Conservation (phyloP, 2,329 filamentous ascomycete species). For the Rugonectria rugulosa region DNA sequence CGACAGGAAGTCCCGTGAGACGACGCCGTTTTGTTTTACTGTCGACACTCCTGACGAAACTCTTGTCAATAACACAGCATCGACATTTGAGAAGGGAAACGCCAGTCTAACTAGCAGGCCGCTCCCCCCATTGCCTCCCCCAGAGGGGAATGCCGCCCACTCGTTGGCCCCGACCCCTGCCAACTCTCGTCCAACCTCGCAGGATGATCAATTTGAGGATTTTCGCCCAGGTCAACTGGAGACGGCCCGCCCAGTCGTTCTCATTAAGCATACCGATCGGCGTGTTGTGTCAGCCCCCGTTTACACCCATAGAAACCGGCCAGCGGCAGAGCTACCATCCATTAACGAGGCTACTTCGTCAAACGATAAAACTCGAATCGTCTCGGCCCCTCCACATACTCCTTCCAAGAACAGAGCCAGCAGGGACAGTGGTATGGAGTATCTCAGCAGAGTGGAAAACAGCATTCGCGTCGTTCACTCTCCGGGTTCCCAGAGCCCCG, state of each 20-base stretch:
- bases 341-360: constrained; percentile 53
- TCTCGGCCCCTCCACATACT: constrained; percentile 54
- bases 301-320: constrained; percentile 51
- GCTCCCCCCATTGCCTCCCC: constrained; percentile 57
- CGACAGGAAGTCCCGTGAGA: constrained; percentile 43
- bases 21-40: constrained; percentile 53
- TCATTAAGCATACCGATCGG: constrained; percentile 49
- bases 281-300: constrained; percentile 61
- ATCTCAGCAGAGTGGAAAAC: constrained; percentile 55
- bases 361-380: constrained; percentile 52
- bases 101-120: constrained; percentile 58
- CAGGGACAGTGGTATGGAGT: constrained; percentile 50
- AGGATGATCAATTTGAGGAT: constrained; percentile 36
- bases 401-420: constrained; percentile 42
- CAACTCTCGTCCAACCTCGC: constrained; percentile 35
- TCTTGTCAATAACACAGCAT: constrained; percentile 34
- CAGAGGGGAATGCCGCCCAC: constrained; percentile 27
- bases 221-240: constrained; percentile 36
- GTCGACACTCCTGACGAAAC: constrained; percentile 43
- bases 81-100: constrained; percentile 37
- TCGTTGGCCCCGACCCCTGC: constrained; percentile 28
- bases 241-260: constrained; percentile 42
- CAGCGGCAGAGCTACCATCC: constrained; percentile 52
- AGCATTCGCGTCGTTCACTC: constrained; percentile 65
- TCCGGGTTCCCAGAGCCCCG: constrained; percentile 47